These are phyloP conservation scores for Ustilaginoidea virens DNA, from an alignment of 2,329 filamentous ascomycete genomes.

Conservation along the genomic window DNA sequence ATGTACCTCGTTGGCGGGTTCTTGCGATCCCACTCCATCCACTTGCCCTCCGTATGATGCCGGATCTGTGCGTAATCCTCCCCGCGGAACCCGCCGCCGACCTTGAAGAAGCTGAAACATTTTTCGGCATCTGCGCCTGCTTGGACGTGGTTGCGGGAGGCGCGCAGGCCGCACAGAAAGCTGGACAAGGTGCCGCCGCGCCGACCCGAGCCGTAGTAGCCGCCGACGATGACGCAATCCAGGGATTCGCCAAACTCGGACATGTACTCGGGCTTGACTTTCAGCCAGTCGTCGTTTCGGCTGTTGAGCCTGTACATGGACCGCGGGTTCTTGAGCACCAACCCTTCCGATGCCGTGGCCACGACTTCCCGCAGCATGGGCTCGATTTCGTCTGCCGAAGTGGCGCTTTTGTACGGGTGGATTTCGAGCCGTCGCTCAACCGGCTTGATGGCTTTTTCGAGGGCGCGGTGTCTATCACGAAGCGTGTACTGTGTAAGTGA, in stretches of 20 bases:
- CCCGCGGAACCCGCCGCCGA: conserved; percentile 81
- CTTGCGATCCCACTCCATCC: conserved; percentile 68
- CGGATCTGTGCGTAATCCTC: conserved; percentile 74
- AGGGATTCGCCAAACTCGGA: conserved; percentile 86
- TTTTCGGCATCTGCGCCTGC: conserved; percentile 50
- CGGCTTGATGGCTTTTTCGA: conserved; percentile 54
- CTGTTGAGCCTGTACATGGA: conserved; percentile 78
- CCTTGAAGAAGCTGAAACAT: conserved; percentile 91
- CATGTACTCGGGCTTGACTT: conserved; percentile 99
- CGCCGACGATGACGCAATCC: conserved; percentile 79
- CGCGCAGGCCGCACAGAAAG: conserved; percentile 78
- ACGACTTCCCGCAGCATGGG: conserved; percentile 67
- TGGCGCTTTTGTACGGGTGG: conserved; percentile 55
- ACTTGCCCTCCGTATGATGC: conserved; percentile 80
- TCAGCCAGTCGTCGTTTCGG: conserved; percentile 92
- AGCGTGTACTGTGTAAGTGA: conserved; percentile 71
- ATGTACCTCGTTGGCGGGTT: conserved; percentile 66
- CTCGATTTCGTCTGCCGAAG: conserved; percentile 58
- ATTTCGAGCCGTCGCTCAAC: conserved; percentile 70
- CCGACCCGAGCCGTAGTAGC: conserved; percentile 79
- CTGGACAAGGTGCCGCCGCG: conserved; percentile 72
- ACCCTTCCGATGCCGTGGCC: conserved; percentile 72
- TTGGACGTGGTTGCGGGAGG: conserved; percentile 51
- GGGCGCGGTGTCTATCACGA: conserved; percentile 60
- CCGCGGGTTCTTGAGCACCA: conserved; percentile 85